phyloP scores from a whole-genome alignment of 306 rosid genomes.

The Neltuma alba region DNA sequence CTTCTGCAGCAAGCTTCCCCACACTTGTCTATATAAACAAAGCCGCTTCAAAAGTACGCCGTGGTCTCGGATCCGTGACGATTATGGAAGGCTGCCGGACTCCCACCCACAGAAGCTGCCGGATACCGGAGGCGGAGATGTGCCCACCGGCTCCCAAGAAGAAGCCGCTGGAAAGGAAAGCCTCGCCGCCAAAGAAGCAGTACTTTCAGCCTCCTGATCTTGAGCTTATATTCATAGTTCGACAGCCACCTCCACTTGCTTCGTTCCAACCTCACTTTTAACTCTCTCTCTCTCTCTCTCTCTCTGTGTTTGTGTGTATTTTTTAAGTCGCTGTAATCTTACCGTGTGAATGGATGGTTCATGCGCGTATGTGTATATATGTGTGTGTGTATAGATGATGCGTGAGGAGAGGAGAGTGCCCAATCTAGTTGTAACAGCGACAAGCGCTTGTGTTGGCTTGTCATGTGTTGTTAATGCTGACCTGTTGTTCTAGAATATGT shows the following conservation, averaged over 20 bases:
- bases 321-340: too few relatives aligned
- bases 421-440: too few relatives aligned
- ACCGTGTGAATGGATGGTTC: neutral
- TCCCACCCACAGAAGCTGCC: slow-evolving; percentile 37
- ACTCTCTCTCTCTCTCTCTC: neutral
- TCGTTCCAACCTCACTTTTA: neutral
- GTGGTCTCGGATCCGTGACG: too few relatives aligned
- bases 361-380: too few relatives aligned
- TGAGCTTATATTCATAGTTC: slow-evolving; percentile 43
- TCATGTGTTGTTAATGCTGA: too few relatives aligned
- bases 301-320: too few relatives aligned
- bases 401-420: neutral
- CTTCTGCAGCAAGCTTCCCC: too few relatives aligned
- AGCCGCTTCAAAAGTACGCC: too few relatives aligned
- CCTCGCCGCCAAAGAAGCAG: slow-evolving; percentile 37
- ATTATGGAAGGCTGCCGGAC: slow-evolving; percentile 48
- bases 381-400: too few relatives aligned
- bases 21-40: too few relatives aligned
- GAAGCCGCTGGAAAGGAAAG: slow-evolving; percentile 37
- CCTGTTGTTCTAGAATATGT: too few relatives aligned
- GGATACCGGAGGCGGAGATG: slow-evolving; percentile 23
- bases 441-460: neutral
- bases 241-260: neutral
- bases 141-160: slow-evolving; percentile 61
- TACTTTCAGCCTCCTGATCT: slow-evolving; percentile 56